phyloP scores from a whole-genome alignment of 257 asterid species.

The Forsythia viridissima region DNA sequence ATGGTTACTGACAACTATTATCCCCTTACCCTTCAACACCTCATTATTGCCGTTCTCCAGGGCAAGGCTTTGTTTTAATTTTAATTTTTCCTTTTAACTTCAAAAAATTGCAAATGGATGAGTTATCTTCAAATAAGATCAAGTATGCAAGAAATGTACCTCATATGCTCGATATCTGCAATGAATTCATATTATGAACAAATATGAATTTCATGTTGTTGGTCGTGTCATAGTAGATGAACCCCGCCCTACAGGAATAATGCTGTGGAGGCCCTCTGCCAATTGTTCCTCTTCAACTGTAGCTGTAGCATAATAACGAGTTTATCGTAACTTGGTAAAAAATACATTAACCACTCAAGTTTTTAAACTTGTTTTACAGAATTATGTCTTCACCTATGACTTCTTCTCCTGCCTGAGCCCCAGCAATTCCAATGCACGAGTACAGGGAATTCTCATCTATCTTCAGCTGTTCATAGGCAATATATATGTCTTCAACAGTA shows the following conservation, averaged over 20 bases:
- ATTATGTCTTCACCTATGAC: constrained; percentile 50
- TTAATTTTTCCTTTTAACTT: not conserved
- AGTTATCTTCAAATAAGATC: not conserved
- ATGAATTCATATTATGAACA: constrained; percentile 11
- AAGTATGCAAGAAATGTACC: constrained; percentile 20
- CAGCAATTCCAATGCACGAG: constrained; percentile 95
- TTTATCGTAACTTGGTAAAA: not conserved
- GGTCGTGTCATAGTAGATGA: constrained; percentile 94
- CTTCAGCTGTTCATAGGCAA: constrained; percentile 85
- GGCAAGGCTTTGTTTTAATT: not conserved
- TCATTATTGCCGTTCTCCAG: not conserved
- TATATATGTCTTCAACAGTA: constrained; percentile 72
- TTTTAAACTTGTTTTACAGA: not conserved
- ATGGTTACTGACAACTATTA: not conserved
- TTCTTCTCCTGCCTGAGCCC: constrained; percentile 81
- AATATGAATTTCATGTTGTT: constrained; percentile 51
- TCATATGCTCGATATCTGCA: constrained; percentile 16
- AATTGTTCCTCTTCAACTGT: constrained; percentile 53
- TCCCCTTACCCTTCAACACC: not conserved
- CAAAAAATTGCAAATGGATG: not conserved
- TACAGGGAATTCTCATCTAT: constrained; percentile 78
- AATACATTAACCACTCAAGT: not conserved
- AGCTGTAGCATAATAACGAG: constrained; percentile 40
- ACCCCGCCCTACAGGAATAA: constrained; percentile 89
- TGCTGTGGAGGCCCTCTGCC: constrained; percentile 57